These are phyloP conservation scores for sunflower (Helianthus annuus) DNA, from an alignment of 129 eudicot genomes.

Conservation along the genomic window DNA sequence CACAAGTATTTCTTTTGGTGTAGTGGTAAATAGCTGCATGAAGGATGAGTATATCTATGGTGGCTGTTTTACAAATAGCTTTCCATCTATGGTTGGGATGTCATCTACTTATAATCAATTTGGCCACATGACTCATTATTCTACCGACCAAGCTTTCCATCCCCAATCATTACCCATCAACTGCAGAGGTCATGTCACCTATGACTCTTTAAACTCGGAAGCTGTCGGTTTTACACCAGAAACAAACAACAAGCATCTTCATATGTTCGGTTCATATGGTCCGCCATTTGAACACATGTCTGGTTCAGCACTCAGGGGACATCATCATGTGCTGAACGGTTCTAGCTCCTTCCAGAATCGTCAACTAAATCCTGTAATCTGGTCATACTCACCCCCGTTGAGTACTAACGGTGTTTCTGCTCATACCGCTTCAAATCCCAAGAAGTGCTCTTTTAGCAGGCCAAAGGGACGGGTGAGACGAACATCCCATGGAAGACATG, in stretches of 20 bases:
- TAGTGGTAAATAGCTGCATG: slow-evolving; percentile 19
- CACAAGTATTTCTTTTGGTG: slow-evolving; percentile 25
- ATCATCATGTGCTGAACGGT: slow-evolving; percentile 28
- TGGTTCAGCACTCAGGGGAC: slow-evolving; percentile 35
- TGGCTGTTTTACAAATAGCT: slow-evolving; percentile 31
- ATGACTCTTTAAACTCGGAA: slow-evolving; percentile 24
- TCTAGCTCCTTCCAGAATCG: slow-evolving; percentile 41
- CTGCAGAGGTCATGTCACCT: slow-evolving; percentile 25
- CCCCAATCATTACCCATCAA: slow-evolving; percentile 42
- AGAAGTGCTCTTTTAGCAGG: slow-evolving; percentile 33
- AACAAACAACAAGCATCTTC: slow-evolving; percentile 21
- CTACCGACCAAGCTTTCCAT: slow-evolving; percentile 36
- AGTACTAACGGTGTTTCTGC: slow-evolving; percentile 30
- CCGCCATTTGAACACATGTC: slow-evolving; percentile 28
- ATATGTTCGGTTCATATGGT: slow-evolving; percentile 23
- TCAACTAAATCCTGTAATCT: slow-evolving; percentile 42
- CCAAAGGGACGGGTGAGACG: slow-evolving; percentile 48
- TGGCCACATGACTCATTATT: slow-evolving; percentile 22
- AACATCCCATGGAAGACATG: slow-evolving; percentile 44
- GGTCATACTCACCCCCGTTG: slow-evolving; percentile 47
- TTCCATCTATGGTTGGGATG: slow-evolving; percentile 27
- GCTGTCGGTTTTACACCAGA: slow-evolving; percentile 25
- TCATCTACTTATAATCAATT: slow-evolving; percentile 34
- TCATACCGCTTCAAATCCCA: slow-evolving; percentile 29
- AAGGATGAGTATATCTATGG: slow-evolving; percentile 29